Evolutionary conservation across 805 yeast genomes (phyloP).

Genomic region (Crinitomyces ghanaensis): DNA sequence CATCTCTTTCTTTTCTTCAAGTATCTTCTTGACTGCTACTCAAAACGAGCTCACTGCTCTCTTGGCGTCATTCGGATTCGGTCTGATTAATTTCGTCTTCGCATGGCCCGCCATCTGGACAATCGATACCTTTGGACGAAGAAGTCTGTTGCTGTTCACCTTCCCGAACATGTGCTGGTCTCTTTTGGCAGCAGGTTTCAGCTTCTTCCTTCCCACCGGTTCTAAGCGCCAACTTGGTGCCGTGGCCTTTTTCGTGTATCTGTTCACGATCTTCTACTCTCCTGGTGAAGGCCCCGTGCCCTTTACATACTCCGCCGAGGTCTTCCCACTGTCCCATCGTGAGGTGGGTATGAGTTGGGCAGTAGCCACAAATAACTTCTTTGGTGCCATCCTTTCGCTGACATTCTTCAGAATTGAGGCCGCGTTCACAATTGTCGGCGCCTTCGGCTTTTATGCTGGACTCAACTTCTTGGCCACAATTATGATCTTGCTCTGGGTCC

Average conservation of each 20-base stretch:
- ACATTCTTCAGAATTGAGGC: slow-evolving; percentile 64
- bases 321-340: slow-evolving; percentile 65
- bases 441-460: slow-evolving; percentile 80
- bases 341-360: slow-evolving; percentile 60
- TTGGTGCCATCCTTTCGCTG: slow-evolving; percentile 47
- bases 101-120: slow-evolving; percentile 73
- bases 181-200: slow-evolving; percentile 39
- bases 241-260: slow-evolving; percentile 59
- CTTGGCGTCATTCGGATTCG: slow-evolving; percentile 76
- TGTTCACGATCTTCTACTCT: slow-evolving; percentile 62
- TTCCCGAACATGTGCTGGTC: slow-evolving; percentile 48
- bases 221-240: slow-evolving; percentile 43
- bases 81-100: slow-evolving; percentile 64
- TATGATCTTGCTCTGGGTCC: slow-evolving; percentile 38
- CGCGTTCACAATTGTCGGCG: slow-evolving; percentile 69
- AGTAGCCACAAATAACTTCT: slow-evolving; percentile 47
- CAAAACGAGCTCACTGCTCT: slow-evolving; percentile 37
- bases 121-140: slow-evolving; percentile 64
- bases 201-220: slow-evolving; percentile 51
- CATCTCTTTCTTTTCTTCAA: slow-evolving; percentile 72
- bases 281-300: slow-evolving; percentile 86
- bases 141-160: slow-evolving; percentile 42
- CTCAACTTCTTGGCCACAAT: slow-evolving; percentile 69
- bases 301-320: slow-evolving; percentile 69
- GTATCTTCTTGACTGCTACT: slow-evolving; percentile 58